These are phyloP conservation scores for Phialophora verrucosa DNA, from an alignment of 2,329 filamentous ascomycete species.

Conservation along the genomic window DNA sequence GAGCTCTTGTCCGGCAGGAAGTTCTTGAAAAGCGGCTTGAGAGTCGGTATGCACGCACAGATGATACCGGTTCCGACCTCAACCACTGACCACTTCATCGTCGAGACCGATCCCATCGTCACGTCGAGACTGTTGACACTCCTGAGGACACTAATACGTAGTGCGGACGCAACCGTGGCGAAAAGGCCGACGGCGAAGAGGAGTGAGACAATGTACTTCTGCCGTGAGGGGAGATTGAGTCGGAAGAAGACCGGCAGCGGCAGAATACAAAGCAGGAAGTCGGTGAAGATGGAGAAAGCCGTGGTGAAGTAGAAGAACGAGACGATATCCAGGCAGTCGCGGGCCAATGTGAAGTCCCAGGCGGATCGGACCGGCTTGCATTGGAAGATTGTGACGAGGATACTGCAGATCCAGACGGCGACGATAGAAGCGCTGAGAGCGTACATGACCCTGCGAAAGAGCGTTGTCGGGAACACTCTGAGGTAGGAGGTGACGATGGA, in stretches of 20 bases:
- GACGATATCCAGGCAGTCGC: constrained; percentile 56
- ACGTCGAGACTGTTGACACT: constrained; percentile 45
- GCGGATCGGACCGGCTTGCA: constrained; percentile 51
- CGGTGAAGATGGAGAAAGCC: constrained; percentile 65
- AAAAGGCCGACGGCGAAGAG: constrained; percentile 61
- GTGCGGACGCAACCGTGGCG: constrained; percentile 55
- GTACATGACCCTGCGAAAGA: constrained; percentile 35
- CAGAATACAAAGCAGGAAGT: constrained; percentile 61
- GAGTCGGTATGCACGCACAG: constrained; percentile 51
- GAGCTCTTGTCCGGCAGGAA: constrained; percentile 46
- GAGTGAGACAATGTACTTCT: constrained; percentile 55
- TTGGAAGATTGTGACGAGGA: constrained; percentile 54
- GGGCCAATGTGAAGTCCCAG: constrained; percentile 46
- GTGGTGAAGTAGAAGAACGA: constrained; percentile 61
- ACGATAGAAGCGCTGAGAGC: constrained; percentile 32
- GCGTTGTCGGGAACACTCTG: constrained; percentile 43
- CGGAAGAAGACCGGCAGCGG: constrained; percentile 57
- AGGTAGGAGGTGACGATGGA: constrained; percentile 44
- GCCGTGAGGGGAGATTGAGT: constrained; percentile 55
- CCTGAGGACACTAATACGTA: constrained; percentile 55
- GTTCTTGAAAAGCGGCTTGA: constrained; percentile 51
- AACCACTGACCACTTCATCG: constrained; percentile 56
- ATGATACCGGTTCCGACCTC: constrained; percentile 53
- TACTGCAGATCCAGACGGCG: constrained; percentile 45
- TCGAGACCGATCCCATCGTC: constrained; percentile 47